These are phyloP conservation scores for Ceratocystis destructans DNA, from an alignment of 2,329 filamentous ascomycete species.

Conservation along the genomic window DNA sequence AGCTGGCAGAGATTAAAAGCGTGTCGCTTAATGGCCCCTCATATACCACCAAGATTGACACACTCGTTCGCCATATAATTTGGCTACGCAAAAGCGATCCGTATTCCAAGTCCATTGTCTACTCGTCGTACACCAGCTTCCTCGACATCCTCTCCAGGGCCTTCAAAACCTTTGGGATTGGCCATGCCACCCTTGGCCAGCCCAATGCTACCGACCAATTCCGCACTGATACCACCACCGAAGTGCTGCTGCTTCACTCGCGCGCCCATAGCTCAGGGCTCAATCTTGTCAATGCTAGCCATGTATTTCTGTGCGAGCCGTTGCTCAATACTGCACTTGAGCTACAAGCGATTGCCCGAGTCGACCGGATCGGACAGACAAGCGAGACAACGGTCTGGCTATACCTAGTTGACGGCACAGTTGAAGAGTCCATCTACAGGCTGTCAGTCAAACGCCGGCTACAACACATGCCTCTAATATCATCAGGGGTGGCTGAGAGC, in stretches of 20 bases:
- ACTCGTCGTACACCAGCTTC: constrained; percentile 64
- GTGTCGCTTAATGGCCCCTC: constrained; percentile 60
- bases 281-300: constrained; percentile 82
- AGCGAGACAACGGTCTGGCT: constrained; percentile 88
- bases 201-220: constrained; percentile 60
- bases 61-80: constrained; percentile 61
- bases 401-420: constrained; percentile 79
- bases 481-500: constrained; percentile 22
- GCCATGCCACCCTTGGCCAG: constrained; percentile 55
- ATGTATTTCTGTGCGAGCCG: constrained; percentile 90
- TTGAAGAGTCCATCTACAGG: constrained; percentile 84
- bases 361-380: constrained; percentile 85
- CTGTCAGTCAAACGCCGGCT: constrained; percentile 68
- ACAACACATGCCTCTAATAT: constrained; percentile 48
- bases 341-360: constrained; percentile 84
- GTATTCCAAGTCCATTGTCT: constrained; percentile 83
- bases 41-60: constrained; percentile 86
- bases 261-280: constrained; percentile 78
- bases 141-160: constrained; percentile 58
- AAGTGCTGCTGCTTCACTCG: constrained; percentile 82
- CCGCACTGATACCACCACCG: constrained; percentile 55
- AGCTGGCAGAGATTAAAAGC: constrained; percentile 66
- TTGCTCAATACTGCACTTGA: constrained; percentile 87
- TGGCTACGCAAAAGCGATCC: constrained; percentile 77
- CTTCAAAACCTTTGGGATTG: constrained; percentile 58